Conservation (phyloP, 2,329 filamentous ascomycete species). For the Hysterium pulicare region DNA sequence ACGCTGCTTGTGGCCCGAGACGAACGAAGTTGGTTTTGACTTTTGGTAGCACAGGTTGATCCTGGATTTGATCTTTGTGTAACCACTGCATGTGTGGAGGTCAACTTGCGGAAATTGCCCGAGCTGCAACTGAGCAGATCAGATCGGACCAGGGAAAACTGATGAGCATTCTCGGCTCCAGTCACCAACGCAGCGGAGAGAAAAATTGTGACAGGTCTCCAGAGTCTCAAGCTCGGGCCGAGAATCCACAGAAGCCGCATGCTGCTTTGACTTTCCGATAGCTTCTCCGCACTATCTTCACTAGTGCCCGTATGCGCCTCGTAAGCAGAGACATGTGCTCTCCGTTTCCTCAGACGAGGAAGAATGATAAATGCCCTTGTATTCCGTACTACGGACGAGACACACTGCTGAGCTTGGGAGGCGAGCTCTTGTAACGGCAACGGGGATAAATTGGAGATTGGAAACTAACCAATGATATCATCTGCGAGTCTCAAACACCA, state of each 20-base stretch:
- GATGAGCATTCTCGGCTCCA: background rate
- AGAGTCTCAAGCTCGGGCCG: constrained; percentile 14
- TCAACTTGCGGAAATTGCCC: background rate
- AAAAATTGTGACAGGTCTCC: background rate
- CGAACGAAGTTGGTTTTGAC: background rate
- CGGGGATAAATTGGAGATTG: too few species aligned
- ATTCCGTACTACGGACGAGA: background rate
- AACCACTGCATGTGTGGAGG: background rate
- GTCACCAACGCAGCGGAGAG: background rate
- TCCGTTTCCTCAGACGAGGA: too few species aligned
- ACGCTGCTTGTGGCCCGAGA: too few species aligned
- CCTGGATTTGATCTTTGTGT: constrained; percentile 2
- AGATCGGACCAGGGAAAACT: background rate
- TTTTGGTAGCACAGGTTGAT: constrained; percentile 1
- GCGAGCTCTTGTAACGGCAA: too few species aligned
- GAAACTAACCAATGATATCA: too few species aligned
- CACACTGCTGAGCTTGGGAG: background rate
- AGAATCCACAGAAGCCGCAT: background rate
- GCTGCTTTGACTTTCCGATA: background rate
- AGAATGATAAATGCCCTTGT: background rate
- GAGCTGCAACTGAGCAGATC: background rate
- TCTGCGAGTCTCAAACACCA: background rate
- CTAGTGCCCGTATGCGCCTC: background rate
- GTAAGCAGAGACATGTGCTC: background rate
- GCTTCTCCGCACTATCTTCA: too few species aligned